phyloP scores from a whole-genome alignment of 805 yeast genomes.

The Yarrowia sp. region DNA sequence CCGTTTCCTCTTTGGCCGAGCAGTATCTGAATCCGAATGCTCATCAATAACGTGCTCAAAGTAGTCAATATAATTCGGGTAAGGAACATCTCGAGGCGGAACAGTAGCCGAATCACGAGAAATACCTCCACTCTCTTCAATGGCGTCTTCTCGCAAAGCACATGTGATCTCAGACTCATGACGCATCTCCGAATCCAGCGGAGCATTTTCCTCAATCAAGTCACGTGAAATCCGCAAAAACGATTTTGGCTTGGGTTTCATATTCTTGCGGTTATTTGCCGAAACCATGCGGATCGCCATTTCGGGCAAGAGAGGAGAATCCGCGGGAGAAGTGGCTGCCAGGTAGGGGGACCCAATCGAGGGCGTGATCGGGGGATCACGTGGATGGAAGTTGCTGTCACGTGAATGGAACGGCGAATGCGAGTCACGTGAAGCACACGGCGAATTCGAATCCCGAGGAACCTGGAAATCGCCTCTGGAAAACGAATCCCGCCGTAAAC shows the following conservation, averaged over 20 bases:
- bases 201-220: slow-evolving; percentile 31
- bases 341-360: slow-evolving; percentile 2
- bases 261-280: slow-evolving; percentile 23
- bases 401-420: not conserved
- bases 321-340: slow-evolving; percentile 4
- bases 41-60: slow-evolving; percentile 18
- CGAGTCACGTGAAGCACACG: slow-evolving; percentile 1
- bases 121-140: not conserved
- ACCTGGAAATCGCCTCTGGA: not conserved
- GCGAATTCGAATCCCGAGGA: not conserved
- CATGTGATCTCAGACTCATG: slow-evolving; percentile 33
- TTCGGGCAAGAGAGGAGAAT: not conserved
- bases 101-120: not conserved
- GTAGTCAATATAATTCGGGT: slow-evolving; percentile 3
- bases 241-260: slow-evolving; percentile 31
- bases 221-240: slow-evolving; percentile 32
- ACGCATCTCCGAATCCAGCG: slow-evolving; percentile 32
- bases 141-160: slow-evolving; percentile 30
- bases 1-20: slow-evolving; percentile 1
- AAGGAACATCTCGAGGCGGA: not conserved
- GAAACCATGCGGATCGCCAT: slow-evolving; percentile 14
- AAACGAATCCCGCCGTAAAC: not conserved
- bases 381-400: not conserved
- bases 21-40: slow-evolving; percentile 13
- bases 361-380: slow-evolving; percentile 6